These are phyloP conservation scores for Cladosporium sp. DNA, from an alignment of 2,329 filamentous ascomycete species.

Conservation along the genomic window DNA sequence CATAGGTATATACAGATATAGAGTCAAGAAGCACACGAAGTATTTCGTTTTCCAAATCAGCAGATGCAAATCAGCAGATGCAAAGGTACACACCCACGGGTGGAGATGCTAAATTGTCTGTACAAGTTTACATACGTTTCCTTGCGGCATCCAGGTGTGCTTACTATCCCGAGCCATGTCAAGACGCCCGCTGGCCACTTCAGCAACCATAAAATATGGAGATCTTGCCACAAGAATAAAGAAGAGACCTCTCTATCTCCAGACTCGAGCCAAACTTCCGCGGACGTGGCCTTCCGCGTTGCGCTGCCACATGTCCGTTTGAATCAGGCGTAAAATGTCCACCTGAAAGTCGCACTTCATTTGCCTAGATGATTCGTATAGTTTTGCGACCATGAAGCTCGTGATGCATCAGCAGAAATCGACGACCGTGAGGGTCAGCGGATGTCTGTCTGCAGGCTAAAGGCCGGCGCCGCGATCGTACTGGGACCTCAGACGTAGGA, in stretches of 20 bases:
- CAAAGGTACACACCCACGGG: background rate
- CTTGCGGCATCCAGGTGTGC: background rate
- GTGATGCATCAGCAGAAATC: background rate
- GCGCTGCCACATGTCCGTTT: background rate
- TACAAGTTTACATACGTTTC: background rate
- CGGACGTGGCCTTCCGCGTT: background rate
- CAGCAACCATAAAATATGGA: background rate
- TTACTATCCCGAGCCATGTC: background rate
- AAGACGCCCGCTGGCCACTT: background rate
- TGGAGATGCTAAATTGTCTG: background rate
- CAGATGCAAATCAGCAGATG: background rate
- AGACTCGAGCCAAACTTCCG: background rate
- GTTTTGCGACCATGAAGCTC: background rate
- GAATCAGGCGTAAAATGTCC: background rate
- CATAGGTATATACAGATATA: background rate
- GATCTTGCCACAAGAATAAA: background rate
- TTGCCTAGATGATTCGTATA: no score
- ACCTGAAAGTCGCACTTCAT: background rate
- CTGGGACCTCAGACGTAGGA: background rate
- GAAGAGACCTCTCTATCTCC: background rate
- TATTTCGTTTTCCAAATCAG: background rate
- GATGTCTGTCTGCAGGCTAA: background rate
- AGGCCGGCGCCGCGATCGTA: background rate
- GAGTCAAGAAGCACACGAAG: background rate
- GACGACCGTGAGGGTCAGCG: background rate